Percentiles rank a stretch among this genome's conserved stretches.
These are phyloP conservation scores for Pythium chondricola DNA, from an alignment of 352 stramenopile species.

Conservation along the genomic window DNA sequence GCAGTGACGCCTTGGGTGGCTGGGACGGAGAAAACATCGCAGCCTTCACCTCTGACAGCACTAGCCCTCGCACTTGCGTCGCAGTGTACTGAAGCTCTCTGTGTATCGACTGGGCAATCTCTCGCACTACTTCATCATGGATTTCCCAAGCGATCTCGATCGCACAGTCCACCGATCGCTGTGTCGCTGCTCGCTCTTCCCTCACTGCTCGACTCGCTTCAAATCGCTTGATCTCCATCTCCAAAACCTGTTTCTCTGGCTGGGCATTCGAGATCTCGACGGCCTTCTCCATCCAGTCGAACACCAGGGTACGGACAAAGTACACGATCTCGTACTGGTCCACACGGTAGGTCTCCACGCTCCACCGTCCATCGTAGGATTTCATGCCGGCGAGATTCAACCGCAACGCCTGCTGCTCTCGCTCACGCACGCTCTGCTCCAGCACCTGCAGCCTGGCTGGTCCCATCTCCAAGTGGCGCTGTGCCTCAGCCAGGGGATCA, in stretches of 20 bases:
- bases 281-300: slow-evolving; percentile 30
- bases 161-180: slow-evolving; percentile 1
- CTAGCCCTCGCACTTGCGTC: slow-evolving; percentile 14
- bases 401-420: slow-evolving; percentile 20
- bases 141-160: slow-evolving; percentile 16
- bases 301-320: slow-evolving; percentile 35
- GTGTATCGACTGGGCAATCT: slow-evolving; percentile 33
- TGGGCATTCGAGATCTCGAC: slow-evolving; percentile 13
- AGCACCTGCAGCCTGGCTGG: slow-evolving; percentile 18
- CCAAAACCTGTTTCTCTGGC: slow-evolving; percentile 23
- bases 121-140: slow-evolving; percentile 21
- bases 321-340: slow-evolving; percentile 28
- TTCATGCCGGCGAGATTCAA: neutral
- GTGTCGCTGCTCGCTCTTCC: slow-evolving; percentile 17
- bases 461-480: slow-evolving; percentile 16
- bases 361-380: slow-evolving; percentile 26
- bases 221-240: slow-evolving; percentile 25
- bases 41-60: slow-evolving; percentile 18
- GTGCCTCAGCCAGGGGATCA: slow-evolving; percentile 26
- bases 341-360: slow-evolving; percentile 36
- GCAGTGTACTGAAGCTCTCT: slow-evolving; percentile 25
- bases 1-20: neutral
- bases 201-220: slow-evolving; percentile 15
- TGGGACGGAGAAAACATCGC: slow-evolving; percentile 12
- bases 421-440: slow-evolving; percentile 20